phyloP scores from a whole-genome alignment of 2,329 filamentous ascomycete genomes.

The Pestalotiopsis sp. region DNA sequence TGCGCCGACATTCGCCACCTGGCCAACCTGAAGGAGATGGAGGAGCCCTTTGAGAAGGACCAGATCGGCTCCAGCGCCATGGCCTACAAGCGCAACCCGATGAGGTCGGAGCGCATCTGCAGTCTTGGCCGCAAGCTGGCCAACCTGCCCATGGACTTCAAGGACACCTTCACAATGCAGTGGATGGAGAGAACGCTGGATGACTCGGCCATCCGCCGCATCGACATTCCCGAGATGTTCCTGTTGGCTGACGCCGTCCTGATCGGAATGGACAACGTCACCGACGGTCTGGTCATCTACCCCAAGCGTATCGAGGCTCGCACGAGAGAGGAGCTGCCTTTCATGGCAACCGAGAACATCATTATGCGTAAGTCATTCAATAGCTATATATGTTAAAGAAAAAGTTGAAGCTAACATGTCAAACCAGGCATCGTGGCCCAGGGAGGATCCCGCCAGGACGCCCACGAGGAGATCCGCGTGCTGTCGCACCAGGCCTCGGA shows the following conservation, averaged over 20 bases:
- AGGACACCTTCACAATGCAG: conserved; percentile 71
- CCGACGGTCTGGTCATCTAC: conserved; percentile 71
- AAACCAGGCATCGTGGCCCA: background rate
- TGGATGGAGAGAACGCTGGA: conserved; percentile 75
- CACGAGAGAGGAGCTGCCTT: conserved; percentile 61
- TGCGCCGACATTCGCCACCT: conserved; percentile 62
- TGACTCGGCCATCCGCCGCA: conserved; percentile 71
- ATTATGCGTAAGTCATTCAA: background rate
- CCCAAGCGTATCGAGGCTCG: conserved; percentile 8
- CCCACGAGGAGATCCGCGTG: conserved; percentile 81
- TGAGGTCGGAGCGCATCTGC: conserved; percentile 36
- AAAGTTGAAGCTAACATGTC: too few species aligned
- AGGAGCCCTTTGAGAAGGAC: conserved; percentile 74
- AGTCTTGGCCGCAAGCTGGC: conserved; percentile 34
- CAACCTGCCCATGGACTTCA: conserved; percentile 43
- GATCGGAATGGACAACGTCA: conserved; percentile 69
- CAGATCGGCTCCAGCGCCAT: conserved; percentile 67
- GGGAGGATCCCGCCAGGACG: conserved; percentile 35
- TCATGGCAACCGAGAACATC: conserved; percentile 66
- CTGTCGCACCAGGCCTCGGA: conserved; percentile 75
- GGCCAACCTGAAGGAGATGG: conserved; percentile 74
- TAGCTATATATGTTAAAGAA: too few species aligned
- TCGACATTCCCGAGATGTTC: conserved; percentile 63
- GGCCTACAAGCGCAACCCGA: conserved; percentile 66
- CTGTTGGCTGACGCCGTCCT: conserved; percentile 70